Conservation (phyloP, 257 asterid genomes). For the Galeopsis tetrahit region DNA sequence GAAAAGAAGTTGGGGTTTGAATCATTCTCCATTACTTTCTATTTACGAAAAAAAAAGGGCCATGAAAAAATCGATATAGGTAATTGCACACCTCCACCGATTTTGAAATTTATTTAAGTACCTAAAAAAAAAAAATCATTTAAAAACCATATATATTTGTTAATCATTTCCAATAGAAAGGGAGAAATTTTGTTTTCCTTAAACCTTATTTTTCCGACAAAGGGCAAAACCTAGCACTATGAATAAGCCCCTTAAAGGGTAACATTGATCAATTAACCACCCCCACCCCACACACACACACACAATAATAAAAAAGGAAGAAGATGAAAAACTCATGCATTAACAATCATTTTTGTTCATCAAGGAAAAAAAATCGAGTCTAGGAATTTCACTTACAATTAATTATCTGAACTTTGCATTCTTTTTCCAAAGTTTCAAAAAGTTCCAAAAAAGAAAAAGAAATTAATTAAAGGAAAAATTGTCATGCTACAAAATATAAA, state of each 20-base stretch:
- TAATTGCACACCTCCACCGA: no score
- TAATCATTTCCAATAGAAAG: no score
- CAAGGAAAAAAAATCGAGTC: slow-evolving; percentile 3
- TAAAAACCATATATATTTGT: no score
- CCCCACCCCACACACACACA: no score
- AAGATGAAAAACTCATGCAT: not conserved
- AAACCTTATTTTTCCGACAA: no score
- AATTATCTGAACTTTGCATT: slow-evolving; percentile 7
- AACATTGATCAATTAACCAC: not conserved
- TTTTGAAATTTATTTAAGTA: no score
- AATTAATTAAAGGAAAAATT: not conserved
- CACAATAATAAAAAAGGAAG: not conserved
- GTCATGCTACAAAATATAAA: slow-evolving; percentile 42
- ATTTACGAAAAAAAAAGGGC: no score
- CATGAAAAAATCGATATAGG: no score
- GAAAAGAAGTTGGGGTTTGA: no score
- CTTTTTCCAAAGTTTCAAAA: slow-evolving; percentile 12
- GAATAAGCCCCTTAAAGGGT: not conserved
- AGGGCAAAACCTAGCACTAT: not conserved
- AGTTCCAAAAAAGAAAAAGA: slow-evolving; percentile 17
- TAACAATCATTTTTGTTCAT: slow-evolving; percentile 22
- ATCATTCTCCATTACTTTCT: no score
- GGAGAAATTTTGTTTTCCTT: not conserved
- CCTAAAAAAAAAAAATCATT: no score
- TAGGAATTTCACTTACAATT: slow-evolving; percentile 18